These are phyloP conservation scores for Carnegiea gigantea DNA, from an alignment of 179 eudicot genomes.

Conservation along the genomic window DNA sequence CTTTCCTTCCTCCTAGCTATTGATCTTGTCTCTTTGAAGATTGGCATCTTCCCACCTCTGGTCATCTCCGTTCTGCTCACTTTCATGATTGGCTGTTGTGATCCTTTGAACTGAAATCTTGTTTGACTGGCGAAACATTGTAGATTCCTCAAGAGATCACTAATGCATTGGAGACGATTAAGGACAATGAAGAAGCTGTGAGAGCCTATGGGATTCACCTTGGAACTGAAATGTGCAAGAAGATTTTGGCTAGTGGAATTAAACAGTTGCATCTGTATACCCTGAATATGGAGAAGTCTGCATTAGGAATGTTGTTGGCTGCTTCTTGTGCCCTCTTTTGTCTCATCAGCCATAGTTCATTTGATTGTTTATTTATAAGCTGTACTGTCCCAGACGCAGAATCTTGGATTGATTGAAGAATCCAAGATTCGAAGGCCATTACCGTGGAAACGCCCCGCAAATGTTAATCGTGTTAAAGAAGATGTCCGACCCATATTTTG, in stretches of 20 bases:
- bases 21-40: neutral
- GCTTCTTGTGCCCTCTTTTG: conserved; percentile 20
- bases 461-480: conserved; percentile 82
- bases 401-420: conserved; percentile 96
- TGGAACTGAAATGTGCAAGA: conserved; percentile 99
- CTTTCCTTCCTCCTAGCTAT: no score
- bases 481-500: conserved; percentile 95
- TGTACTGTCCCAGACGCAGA: conserved; percentile 44
- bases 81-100: neutral
- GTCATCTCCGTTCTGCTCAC: neutral
- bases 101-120: conserved; percentile 8
- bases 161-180: conserved; percentile 91
- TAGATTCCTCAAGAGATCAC: conserved; percentile 86
- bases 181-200: conserved; percentile 98
- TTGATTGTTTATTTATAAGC: conserved; percentile 14
- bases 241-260: conserved; percentile 88
- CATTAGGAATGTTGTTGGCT: conserved; percentile 84
- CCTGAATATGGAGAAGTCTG: conserved; percentile 97
- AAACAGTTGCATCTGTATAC: conserved; percentile 87
- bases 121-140: conserved; percentile 9
- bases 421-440: conserved; percentile 77
- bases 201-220: conserved; percentile 94
- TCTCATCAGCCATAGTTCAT: conserved; percentile 1
- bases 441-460: conserved; percentile 92
- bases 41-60: neutral